A percentile compares a stretch with the other conserved stretches of the same genome.
Conservation (phyloP, 2,329 filamentous ascomycete genomes). For the Phyllosticta paracitricarpa region DNA sequence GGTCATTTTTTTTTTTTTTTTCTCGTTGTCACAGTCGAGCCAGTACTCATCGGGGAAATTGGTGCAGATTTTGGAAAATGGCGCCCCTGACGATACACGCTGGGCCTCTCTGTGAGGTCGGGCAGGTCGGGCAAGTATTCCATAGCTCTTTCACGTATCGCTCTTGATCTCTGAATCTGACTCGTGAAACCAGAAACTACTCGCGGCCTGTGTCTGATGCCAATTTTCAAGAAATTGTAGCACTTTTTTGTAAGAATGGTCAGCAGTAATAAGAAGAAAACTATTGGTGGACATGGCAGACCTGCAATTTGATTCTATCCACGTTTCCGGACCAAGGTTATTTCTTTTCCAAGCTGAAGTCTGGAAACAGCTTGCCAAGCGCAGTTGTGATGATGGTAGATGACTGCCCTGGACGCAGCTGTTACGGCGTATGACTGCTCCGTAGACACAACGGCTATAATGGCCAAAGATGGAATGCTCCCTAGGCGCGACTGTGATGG, state of each 20-base stretch:
- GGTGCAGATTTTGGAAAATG: conserved; percentile 55
- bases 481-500: too few relatives aligned
- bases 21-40: conserved; percentile 61
- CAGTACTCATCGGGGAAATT: conserved; percentile 68
- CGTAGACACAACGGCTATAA: too few relatives aligned
- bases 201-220: background rate
- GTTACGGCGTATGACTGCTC: too few relatives aligned
- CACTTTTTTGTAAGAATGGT: too few relatives aligned
- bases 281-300: too few relatives aligned
- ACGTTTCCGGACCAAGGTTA: too few relatives aligned
- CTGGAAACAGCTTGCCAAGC: too few relatives aligned
- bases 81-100: conserved; percentile 58
- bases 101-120: conserved; percentile 58
- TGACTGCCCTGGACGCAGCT: too few relatives aligned
- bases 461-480: too few relatives aligned
- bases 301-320: background rate
- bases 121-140: conserved; percentile 13
- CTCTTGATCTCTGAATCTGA: background rate
- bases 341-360: background rate
- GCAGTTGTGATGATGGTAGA: too few relatives aligned
- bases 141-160: background rate
- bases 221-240: background rate
- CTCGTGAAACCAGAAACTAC: background rate
- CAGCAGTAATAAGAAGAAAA: too few relatives aligned
- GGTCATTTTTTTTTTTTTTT: conserved; percentile 66